Conservation (phyloP, 2,329 filamentous ascomycete species). For the Clonostachys rhizophaga region DNA sequence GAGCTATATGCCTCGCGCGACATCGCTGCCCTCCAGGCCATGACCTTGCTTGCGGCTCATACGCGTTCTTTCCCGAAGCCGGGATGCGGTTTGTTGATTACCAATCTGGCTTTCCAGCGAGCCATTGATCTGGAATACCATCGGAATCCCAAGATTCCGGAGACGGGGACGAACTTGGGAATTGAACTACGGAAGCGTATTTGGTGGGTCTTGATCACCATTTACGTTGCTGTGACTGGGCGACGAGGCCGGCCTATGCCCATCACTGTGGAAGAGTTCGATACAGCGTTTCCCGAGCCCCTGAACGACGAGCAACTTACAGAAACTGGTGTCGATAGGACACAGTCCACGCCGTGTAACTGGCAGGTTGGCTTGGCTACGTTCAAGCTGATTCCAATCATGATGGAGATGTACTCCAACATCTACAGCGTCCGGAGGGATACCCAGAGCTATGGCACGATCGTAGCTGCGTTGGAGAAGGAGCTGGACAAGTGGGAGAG, state of each 20-base stretch:
- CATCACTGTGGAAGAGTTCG: constrained; percentile 69
- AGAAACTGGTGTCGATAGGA: constrained; percentile 56
- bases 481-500: constrained; percentile 60
- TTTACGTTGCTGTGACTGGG: constrained; percentile 66
- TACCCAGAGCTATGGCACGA: constrained; percentile 56
- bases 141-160: constrained; percentile 53
- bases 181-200: constrained; percentile 73
- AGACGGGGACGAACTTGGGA: constrained; percentile 47
- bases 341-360: constrained; percentile 53
- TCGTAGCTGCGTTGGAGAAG: constrained; percentile 61
- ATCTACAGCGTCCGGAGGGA: constrained; percentile 69
- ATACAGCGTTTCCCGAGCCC: constrained; percentile 69
- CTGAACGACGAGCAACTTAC: constrained; percentile 67
- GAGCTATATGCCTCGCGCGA: constrained; percentile 58
- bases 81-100: constrained; percentile 66
- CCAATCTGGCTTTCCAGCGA: constrained; percentile 58
- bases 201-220: constrained; percentile 68
- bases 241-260: constrained; percentile 76
- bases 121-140: constrained; percentile 75
- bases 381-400: constrained; percentile 61
- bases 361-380: constrained; percentile 63
- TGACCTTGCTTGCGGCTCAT: constrained; percentile 68
- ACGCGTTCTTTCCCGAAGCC: constrained; percentile 77
- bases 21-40: constrained; percentile 65
- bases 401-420: constrained; percentile 69